Evolutionary conservation across 345 rosid species (phyloP).

Genomic region (Aethionema arabicum): DNA sequence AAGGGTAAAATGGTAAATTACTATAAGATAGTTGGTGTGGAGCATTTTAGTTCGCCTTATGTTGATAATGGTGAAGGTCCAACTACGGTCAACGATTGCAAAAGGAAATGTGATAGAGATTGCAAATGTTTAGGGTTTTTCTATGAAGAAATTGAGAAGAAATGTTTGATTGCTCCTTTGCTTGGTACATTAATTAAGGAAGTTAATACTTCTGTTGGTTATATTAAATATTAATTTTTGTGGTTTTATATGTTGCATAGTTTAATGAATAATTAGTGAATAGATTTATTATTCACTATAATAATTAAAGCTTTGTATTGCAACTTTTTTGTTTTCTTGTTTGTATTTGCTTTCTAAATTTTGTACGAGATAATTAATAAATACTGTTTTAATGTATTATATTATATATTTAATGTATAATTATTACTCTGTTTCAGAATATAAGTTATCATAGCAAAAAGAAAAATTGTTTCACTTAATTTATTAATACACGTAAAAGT

Average conservation of each 20-base stretch:
- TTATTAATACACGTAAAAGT: no score
- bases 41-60: slow-evolving; percentile 38
- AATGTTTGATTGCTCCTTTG: slow-evolving; percentile 33
- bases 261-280: background rate
- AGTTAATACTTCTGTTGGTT: slow-evolving; percentile 17
- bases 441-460: no score
- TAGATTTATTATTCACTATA: slow-evolving; percentile 3
- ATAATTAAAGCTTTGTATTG: background rate
- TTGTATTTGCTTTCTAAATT: no score
- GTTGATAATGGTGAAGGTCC: slow-evolving; percentile 35
- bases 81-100: slow-evolving; percentile 35
- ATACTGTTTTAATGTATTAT: no score
- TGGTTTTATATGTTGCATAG: background rate
- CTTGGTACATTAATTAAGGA: slow-evolving; percentile 15
- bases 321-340: no score
- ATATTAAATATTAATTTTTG: slow-evolving; percentile 6
- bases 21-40: slow-evolving; percentile 42
- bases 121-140: slow-evolving; percentile 53
- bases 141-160: slow-evolving; percentile 34
- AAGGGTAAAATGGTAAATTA: slow-evolving; percentile 21
- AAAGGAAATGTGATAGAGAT: slow-evolving; percentile 39
- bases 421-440: no score
- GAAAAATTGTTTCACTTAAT: no score
- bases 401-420: no score
- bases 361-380: no score